Percentiles rank a stretch among this genome's conserved stretches.
Evolutionary conservation across 495 filamentous ascomycete genomes (phyloP).

Genomic region (Daldinia concentrica): DNA sequence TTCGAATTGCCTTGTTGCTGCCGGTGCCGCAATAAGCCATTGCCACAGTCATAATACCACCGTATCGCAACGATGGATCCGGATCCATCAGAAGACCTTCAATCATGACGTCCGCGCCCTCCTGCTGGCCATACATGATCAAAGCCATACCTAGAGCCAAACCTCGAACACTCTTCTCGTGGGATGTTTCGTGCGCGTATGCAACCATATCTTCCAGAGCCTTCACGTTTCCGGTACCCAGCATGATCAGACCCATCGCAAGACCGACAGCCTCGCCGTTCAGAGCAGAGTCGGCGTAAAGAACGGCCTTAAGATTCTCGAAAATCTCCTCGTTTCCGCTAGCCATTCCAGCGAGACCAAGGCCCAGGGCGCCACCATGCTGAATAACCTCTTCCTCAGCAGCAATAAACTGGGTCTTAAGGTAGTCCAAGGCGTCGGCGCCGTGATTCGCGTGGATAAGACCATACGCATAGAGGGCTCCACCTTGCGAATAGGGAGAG

Average conservation of each 20-base stretch:
- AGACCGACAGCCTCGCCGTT: conserved; percentile 97
- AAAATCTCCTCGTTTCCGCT: conserved; percentile 90
- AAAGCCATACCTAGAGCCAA: conserved; percentile 95
- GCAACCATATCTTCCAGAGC: conserved; percentile 94
- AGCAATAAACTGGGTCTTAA: conserved; percentile 84
- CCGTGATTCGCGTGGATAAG: conserved; percentile 98
- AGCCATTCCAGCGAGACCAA: conserved; percentile 98
- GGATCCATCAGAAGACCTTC: conserved; percentile 93
- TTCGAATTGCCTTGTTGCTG: conserved; percentile 98
- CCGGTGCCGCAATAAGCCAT: conserved; percentile 96
- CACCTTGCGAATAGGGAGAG: conserved; percentile 94
- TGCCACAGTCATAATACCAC: conserved; percentile 98
- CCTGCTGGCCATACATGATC: conserved; percentile 97
- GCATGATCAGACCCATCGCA: conserved; percentile 95
- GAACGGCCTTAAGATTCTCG: conserved; percentile 84
- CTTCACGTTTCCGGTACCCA: conserved; percentile 92
- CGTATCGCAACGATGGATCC: conserved; percentile 92
- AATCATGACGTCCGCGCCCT: conserved; percentile 92
- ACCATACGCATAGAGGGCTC: conserved; percentile 93
- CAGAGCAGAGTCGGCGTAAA: conserved; percentile 92
- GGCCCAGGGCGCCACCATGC: conserved; percentile 92
- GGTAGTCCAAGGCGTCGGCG: conserved; percentile 87
- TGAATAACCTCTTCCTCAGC: conserved; percentile 95
- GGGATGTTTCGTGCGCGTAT: conserved; percentile 96
- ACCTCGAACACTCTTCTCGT: conserved; percentile 98